Conservation (phyloP, 768 basidiomycete genomes). For the Coprinopsis strossmayeri region DNA sequence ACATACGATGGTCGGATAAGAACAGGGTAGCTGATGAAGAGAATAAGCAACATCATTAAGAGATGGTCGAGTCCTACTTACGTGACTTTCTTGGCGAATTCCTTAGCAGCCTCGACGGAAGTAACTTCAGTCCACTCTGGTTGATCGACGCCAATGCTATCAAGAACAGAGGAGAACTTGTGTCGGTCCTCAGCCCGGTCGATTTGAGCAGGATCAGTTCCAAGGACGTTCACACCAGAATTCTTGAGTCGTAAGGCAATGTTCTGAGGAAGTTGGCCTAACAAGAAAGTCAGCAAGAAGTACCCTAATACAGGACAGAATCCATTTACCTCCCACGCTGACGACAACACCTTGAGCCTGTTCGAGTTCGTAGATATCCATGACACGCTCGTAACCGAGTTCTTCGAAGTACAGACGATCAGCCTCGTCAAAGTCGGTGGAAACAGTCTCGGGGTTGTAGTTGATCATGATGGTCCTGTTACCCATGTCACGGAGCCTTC, state of each 20-base stretch:
- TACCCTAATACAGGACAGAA: background rate
- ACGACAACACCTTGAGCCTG: constrained; percentile 90
- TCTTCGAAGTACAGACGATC: constrained; percentile 98
- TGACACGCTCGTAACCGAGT: constrained; percentile 94
- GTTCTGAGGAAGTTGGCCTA: constrained; percentile 97
- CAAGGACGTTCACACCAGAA: constrained; percentile 86
- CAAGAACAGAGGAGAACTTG: constrained; percentile 97
- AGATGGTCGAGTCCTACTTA: constrained; percentile 31
- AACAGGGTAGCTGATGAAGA: constrained; percentile 72
- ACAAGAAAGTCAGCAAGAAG: constrained; percentile 2
- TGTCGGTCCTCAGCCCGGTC: constrained; percentile 98
- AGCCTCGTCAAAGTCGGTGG: constrained; percentile 99
- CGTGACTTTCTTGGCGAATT: constrained; percentile 83
- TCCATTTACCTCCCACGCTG: constrained; percentile 81
- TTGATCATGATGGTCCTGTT: constrained; percentile 98
- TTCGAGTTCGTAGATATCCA: constrained; percentile 99
- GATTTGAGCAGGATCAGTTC: constrained; percentile 92
- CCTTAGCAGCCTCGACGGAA: constrained; percentile 83
- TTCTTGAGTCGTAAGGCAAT: constrained; percentile 94
- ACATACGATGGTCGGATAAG: constrained; percentile 98
- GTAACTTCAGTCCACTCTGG: constrained; percentile 94
- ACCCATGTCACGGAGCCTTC: constrained; percentile 88
- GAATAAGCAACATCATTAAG: background rate
- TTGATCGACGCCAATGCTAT: constrained; percentile 93
- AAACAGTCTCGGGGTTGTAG: constrained; percentile 99